Evolutionary conservation across 371 early-diverging fungal genomes (phyloP), one percentile per base, ranked within the genome.

Genomic region (Mortierella sp.): DNA sequence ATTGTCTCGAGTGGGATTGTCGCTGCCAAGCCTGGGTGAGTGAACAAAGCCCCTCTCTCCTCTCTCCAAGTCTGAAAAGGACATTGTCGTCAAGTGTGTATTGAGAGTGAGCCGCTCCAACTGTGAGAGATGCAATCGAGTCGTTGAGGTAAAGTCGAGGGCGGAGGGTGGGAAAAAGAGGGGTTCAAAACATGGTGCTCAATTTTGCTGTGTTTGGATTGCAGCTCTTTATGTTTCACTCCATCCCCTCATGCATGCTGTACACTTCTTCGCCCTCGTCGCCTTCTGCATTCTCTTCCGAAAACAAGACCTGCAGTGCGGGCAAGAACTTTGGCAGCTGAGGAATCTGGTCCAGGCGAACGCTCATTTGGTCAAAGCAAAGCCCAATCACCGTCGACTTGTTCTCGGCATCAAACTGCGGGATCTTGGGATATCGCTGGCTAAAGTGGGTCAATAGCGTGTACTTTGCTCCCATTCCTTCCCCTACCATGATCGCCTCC

Each of bases 381-480:
- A 92, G 83, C n/a, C 92, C 92, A 19, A 91, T 86, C 27, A 79
- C 66, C 19, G 72, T 80, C 19, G 81, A 79, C 19, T 80, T 81
- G 63, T 80, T 64, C 29, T 67, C 60, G 39, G 48, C 27, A 12
- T 57, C 82, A 6, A 92, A 82, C 28, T 70, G 63, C 0, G 94
- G 94, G 21, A 94, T 69, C 78, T 92, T 92, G 14, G 92, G 92
- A 81, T 98, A 98, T 24, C 99, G 88, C 81, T 99, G 98, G 76
- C 97, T 96, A 71, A 99, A 99, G 78, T 99, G 99, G 53, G 99
- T 99, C 57, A 99, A 80, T 40, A 99, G 68, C 4, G 95, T 85
- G 54, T 80, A 84, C 63, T 89, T 84, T 41, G 97, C 96, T 21
- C 89, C 83, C 94, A 97, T 91, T 63, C 80, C 77, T 65, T 86